Base-by-base conservation (phyloP, 2,329 filamentous ascomycete species). In the Colletotrichum viniferum region DNA sequence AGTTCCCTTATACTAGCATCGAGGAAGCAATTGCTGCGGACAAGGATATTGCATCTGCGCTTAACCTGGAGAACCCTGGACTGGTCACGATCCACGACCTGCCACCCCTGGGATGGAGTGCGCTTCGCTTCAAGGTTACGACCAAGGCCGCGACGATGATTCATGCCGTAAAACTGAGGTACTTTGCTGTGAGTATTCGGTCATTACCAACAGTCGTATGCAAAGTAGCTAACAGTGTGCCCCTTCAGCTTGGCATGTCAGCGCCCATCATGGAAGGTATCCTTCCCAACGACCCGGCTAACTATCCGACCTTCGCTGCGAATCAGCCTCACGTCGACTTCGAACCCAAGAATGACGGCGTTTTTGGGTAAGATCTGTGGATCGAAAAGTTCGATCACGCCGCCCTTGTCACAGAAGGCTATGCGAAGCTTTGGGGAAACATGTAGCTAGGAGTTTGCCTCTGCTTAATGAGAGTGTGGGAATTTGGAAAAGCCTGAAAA, bases 231-330 rank as follows among this genome's bases (percentile, higher is more conserved):
- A 5, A 52, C 4, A 28, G 16, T 43, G 16, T 8, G 5, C 1
- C 7, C 0, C 5, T 9, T 18, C 12, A 75, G 73, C 62, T 75
- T 30, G 73, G 73, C 34, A 72, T 75, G 73, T 68, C 73, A 7
- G 73, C 73, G 7, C 73, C 73, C 14, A 72, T 75, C 30, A 34
- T 75, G 69, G 73, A 75, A 7, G 73, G 69, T n/a, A 75, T 68
- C 7, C 32, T 72, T 32, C 26, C 62, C 9, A 28, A 30, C 8
- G 73, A 75, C 2, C 73, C 69, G 1, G 69, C 26, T 7, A 28
- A 58, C 21, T 58, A 62, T 21, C 73, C 73, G 3, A 38, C 21
- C 24, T 75, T 56, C 5, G 69, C 73, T 13, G 62, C 60, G 32
- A 68, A 72, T 10, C 52, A 28, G 2, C 73, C 73, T 2, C 69